These are phyloP conservation scores for Zygotorulaspora sp. DNA, from an alignment of 805 yeast species.

Conservation along the genomic window DNA sequence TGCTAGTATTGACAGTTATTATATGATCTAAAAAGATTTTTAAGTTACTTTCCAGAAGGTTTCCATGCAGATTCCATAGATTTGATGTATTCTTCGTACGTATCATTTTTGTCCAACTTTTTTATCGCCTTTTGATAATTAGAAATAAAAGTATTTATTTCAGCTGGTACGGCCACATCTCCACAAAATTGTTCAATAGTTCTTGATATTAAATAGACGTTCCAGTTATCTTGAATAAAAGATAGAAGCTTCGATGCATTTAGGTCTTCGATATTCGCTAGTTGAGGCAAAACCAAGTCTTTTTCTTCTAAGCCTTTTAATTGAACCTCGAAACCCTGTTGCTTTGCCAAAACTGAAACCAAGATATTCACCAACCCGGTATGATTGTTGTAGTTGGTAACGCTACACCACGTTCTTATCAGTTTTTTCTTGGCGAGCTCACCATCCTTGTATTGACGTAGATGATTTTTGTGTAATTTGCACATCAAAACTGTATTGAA, in stretches of 20 bases:
- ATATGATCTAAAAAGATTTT: too few relatives aligned
- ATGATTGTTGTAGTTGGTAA: conserved; percentile 15
- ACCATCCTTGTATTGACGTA: conserved; percentile 15
- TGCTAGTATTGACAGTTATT: too few relatives aligned
- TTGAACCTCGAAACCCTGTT: conserved; percentile 11
- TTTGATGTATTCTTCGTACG: conserved; percentile 14
- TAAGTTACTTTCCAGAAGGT: neutral
- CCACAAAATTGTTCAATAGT: conserved; percentile 19
- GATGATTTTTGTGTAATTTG: conserved; percentile 26
- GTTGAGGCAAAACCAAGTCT: conserved; percentile 12
- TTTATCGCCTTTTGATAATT: conserved; percentile 11
- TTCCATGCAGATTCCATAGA: conserved; percentile 7
- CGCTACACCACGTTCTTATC: conserved; percentile 21
- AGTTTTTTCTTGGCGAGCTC: conserved; percentile 21
- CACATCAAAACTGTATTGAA: conserved; percentile 30
- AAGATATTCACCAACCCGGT: conserved; percentile 27
- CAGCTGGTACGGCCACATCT: conserved; percentile 5
- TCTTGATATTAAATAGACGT: conserved; percentile 23
- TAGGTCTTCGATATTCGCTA: conserved; percentile 4
- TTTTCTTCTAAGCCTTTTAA: conserved; percentile 12
- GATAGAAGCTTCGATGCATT: conserved; percentile 13
- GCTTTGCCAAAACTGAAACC: conserved; percentile 18
- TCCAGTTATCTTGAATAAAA: conserved; percentile 16
- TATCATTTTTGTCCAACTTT: conserved; percentile 11
- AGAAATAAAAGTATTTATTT: conserved; percentile 13